phyloP scores from a whole-genome alignment of 2,329 filamentous ascomycete species.

The Arachnomyces sp. region DNA sequence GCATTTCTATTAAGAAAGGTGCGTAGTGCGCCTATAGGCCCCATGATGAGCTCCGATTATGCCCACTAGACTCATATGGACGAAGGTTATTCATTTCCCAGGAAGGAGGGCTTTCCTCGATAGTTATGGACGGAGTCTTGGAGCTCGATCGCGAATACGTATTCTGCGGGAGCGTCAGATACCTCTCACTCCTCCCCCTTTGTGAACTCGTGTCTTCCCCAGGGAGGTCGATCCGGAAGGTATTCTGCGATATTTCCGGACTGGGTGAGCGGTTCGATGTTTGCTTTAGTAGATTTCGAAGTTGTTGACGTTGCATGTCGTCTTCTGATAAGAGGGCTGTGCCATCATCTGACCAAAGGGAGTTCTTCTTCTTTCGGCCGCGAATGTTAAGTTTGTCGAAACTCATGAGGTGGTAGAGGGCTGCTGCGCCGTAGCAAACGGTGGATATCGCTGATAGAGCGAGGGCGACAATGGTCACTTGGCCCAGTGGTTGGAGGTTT shows the following conservation, averaged over 20 bases:
- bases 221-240: slow-evolving; percentile 22
- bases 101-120: no score
- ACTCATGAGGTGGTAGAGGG: slow-evolving; percentile 16
- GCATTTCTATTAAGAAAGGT: no score
- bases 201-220: slow-evolving; percentile 10
- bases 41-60: no score
- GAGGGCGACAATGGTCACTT: slow-evolving; percentile 20
- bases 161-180: slow-evolving; percentile 11
- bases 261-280: slow-evolving; percentile 20
- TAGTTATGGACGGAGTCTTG: no score
- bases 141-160: slow-evolving; percentile 2
- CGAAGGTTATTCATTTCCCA: no score
- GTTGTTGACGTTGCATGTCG: slow-evolving; percentile 32
- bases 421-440: slow-evolving; percentile 20
- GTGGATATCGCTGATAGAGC: slow-evolving; percentile 21
- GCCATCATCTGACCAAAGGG: slow-evolving; percentile 1
- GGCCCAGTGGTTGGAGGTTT: slow-evolving; percentile 19
- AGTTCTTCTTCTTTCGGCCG: slow-evolving; percentile 6
- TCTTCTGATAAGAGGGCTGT: slow-evolving; percentile 25
- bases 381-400: slow-evolving; percentile 5
- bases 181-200: slow-evolving; percentile 17
- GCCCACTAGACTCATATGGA: no score
- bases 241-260: slow-evolving; percentile 19
- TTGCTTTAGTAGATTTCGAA: slow-evolving; percentile 27
- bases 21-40: no score